Percentiles rank a stretch among this genome's conserved stretches.
phyloP scores from a whole-genome alignment of 2,329 filamentous ascomycete genomes.

The Cladosporium velox region DNA sequence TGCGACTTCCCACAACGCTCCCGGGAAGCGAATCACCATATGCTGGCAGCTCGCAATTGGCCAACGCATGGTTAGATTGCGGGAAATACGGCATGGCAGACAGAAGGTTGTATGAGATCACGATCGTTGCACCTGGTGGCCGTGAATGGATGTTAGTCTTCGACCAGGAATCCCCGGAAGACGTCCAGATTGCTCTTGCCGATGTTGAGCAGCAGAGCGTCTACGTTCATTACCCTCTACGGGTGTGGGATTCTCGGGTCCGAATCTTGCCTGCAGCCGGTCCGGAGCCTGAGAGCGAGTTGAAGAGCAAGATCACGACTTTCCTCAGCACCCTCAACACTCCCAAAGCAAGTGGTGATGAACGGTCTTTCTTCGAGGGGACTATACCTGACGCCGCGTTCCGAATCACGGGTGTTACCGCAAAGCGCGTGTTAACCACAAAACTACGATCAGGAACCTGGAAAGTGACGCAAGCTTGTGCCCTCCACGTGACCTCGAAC shows the following conservation, averaged over 20 bases:
- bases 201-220: slow-evolving; percentile 4
- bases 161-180: not conserved
- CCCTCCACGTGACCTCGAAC: not conserved
- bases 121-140: slow-evolving; percentile 16
- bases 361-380: slow-evolving; percentile 20
- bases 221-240: slow-evolving; percentile 29
- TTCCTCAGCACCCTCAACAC: slow-evolving; percentile 22
- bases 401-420: slow-evolving; percentile 23
- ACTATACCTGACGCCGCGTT: slow-evolving; percentile 20
- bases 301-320: slow-evolving; percentile 10
- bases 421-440: slow-evolving; percentile 25
- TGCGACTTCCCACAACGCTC: slow-evolving; percentile 4
- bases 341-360: not conserved
- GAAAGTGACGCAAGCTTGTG: slow-evolving; percentile 13
- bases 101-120: slow-evolving; percentile 22
- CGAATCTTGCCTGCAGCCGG: not conserved
- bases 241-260: slow-evolving; percentile 28
- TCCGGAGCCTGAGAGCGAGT: not conserved
- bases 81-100: not conserved
- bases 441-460: not conserved
- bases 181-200: not conserved
- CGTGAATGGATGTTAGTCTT: slow-evolving; percentile 19
- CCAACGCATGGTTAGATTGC: not conserved
- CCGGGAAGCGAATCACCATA: not conserved
- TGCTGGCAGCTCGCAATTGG: not conserved